Evolutionary conservation across 2,329 filamentous ascomycete genomes (phyloP).

Genomic region (Xylaria hypoxylon): DNA sequence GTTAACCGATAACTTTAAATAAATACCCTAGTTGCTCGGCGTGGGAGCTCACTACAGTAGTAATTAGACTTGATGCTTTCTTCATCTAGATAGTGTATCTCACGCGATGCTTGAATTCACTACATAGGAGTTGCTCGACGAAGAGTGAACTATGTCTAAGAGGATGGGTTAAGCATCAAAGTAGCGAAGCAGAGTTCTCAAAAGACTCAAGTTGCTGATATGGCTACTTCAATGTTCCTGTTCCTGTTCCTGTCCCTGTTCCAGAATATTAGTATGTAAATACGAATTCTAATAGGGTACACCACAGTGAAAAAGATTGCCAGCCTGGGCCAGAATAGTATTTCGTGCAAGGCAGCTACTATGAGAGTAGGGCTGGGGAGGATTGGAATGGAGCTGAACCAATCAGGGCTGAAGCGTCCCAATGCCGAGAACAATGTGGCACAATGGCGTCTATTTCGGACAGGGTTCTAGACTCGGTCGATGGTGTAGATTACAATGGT

Average conservation of each 20-base stretch:
- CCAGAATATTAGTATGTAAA: too few relatives aligned
- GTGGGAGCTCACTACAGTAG: neutral
- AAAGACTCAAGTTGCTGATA: neutral
- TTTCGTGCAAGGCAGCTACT: neutral
- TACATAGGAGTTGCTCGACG: too few relatives aligned
- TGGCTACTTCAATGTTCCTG: too few relatives aligned
- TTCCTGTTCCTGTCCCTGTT: too few relatives aligned
- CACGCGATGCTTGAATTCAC: neutral
- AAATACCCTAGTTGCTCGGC: slow-evolving; percentile 24
- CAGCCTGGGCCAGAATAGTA: too few relatives aligned
- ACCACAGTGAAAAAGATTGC: too few relatives aligned
- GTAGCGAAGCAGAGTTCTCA: neutral
- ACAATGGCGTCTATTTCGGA: slow-evolving; percentile 13
- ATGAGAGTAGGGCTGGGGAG: slow-evolving; percentile 19
- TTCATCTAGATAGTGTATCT: neutral
- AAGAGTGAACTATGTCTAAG: neutral
- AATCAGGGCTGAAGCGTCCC: slow-evolving; percentile 17
- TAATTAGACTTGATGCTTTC: slow-evolving; percentile 3
- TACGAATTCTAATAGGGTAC: too few relatives aligned
- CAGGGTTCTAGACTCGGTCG: slow-evolving; percentile 27
- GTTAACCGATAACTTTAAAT: slow-evolving; percentile 17
- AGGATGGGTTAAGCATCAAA: neutral
- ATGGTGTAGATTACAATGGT: neutral
- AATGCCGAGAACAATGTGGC: slow-evolving; percentile 34
- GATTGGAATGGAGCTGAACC: slow-evolving; percentile 12